Evolutionary conservation across 2,329 filamentous ascomycete genomes (phyloP), one percentile per base, ranked within the genome.

Genomic region (Penicillium sp.): DNA sequence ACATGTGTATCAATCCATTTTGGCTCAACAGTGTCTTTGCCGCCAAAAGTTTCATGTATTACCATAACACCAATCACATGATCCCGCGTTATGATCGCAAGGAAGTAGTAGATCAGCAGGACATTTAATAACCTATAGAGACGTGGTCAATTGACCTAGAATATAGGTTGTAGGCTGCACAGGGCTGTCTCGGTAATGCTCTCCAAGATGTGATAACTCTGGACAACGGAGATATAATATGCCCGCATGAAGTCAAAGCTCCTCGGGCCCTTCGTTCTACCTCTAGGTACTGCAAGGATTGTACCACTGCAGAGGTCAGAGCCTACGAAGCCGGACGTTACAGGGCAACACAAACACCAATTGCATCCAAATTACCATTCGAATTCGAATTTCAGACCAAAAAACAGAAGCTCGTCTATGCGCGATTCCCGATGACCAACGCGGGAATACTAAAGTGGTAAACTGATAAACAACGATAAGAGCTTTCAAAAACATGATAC

Each of bases 401-500:
- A 31, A 20, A 48, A 34, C 6, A 34, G 12, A n/a, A 35, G 25
- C 17, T 54, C 38, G 49, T 59, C 49, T 59, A 59, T 52, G 43
- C 43, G 54, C 38, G 51, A 61, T 59, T 54, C 25, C 25, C 37
- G 39, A 51, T 12, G 57, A 45, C 25, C 43, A 55, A 28, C 42
- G 45, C 38, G 45, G 34, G 15, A 20, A 20, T n/a, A 17, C 25
- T 17, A 49, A 20, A 49, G n/a, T 35, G 11, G 20, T 35, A 49
- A 49, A 47, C 22, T 49, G n/a, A 35, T 49, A 49, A 49, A 38
- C 42, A 45, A 52, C 38, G 37, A 49, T 47, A 53, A 37, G 35
- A 43, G 5, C 5, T 53, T 35, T 48, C 25, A 31, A 50, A 60
- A 59, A 58, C 37, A 54, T 55, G 58, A 25, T 66, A 67, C 63